Evolutionary conservation across 2,329 filamentous ascomycete species (phyloP).

Genomic region (Metarhizium brunneum): DNA sequence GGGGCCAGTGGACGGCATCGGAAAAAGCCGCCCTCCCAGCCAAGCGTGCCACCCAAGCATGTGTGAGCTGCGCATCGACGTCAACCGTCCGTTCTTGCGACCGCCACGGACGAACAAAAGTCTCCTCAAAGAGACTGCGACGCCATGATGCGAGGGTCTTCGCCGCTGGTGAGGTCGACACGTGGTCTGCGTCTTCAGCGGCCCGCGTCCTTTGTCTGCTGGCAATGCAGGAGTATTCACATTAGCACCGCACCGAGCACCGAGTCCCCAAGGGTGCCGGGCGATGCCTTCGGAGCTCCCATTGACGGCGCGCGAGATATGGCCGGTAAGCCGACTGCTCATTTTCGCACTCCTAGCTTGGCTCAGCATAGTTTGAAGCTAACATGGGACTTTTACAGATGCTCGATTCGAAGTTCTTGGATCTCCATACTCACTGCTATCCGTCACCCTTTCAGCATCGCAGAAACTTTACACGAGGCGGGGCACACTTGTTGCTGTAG

Average conservation of each 20-base stretch:
- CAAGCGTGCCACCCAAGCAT: not conserved
- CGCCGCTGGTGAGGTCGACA: conserved; percentile 27
- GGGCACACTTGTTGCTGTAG: conserved; percentile 82
- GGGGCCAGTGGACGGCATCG: conserved; percentile 8
- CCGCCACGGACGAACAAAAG: conserved; percentile 8
- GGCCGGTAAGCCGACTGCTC: conserved; percentile 32
- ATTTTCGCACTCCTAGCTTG: not conserved
- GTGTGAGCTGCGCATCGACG: not conserved
- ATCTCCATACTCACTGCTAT: conserved; percentile 85
- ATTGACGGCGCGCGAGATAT: conserved; percentile 35
- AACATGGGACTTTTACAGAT: conserved; percentile 46
- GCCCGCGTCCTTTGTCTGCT: conserved; percentile 33
- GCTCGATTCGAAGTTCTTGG: conserved; percentile 91
- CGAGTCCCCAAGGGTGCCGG: conserved; percentile 38
- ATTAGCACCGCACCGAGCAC: conserved; percentile 53
- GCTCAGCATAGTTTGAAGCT: not conserved
- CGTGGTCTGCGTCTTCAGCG: conserved; percentile 19
- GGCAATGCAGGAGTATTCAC: conserved; percentile 51
- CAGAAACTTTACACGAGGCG: conserved; percentile 88
- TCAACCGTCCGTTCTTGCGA: not conserved
- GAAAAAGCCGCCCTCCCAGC: conserved; percentile 20
- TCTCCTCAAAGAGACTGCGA: not conserved
- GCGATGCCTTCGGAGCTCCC: conserved; percentile 47
- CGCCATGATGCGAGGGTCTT: conserved; percentile 33
- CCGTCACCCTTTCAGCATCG: conserved; percentile 84